Evolutionary conservation across 2,329 filamentous ascomycete species (phyloP), one percentile per base, ranked within the genome.

Genomic region (Fusarium sulawesiense): DNA sequence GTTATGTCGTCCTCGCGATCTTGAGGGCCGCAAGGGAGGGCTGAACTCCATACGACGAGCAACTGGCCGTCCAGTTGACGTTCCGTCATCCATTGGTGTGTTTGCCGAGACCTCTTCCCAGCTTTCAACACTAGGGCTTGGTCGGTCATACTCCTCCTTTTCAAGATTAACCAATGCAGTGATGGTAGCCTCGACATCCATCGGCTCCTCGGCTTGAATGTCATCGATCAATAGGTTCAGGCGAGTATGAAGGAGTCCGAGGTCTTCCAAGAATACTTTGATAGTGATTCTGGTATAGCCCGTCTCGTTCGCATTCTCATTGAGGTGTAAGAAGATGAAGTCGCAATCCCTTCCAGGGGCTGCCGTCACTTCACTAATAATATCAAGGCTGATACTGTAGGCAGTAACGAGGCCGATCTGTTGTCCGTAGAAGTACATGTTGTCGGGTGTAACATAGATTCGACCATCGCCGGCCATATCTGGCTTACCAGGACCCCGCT

Each of bases 341-440:
- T 99, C 96, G 76, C 93, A 97, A 74, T 98, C 94, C 77, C 91
- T 91, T 21, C 96, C 96, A 14, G 93, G 91, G 3, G 93, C 93
- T 40, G 93, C 93, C 25, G 93, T 98, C 44, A 98, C 93, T 79
- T 98, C 96, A 11, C 89, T 89, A 60, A 99, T 93, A 49, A 87
- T 89, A 57, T 90, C 87, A 60, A 99, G 84, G 57, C 87, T 89
- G 53, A 97, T 88, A 18, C 88, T 88, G 53, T 94, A 95, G 2
- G 95, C 92, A 37, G 97, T 86, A 1, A 98, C 92, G 8, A 99
- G 86, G 8, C 96, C 96, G 78, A 98, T 90, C 76, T 98, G 93
- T 76, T 98, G 92, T 74, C 94, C 97, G 80, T 98, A 99, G 77
- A 99, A 98, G 79, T 97, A 98, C 78, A 99, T 90, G 70, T 94